phyloP scores from a whole-genome alignment of 768 basidiomycete species.

The Roridomyces roridus region DNA sequence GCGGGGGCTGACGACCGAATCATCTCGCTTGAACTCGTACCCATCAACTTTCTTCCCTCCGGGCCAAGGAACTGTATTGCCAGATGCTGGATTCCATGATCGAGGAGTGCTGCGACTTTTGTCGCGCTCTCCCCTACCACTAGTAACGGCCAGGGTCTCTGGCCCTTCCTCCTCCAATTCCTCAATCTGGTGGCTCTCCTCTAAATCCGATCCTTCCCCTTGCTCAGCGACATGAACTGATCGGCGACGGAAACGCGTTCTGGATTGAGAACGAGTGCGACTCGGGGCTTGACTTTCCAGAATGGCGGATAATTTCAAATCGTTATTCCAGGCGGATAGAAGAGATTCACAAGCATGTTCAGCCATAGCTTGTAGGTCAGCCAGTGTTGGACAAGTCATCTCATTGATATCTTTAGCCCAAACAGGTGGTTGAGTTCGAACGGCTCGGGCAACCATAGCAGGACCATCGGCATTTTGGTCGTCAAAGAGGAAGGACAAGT shows the following conservation, averaged over 20 bases:
- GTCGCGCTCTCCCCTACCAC: background rate
- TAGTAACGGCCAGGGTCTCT: too few species aligned
- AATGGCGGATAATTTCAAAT: background rate
- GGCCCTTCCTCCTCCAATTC: too few species aligned
- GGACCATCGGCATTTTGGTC: background rate
- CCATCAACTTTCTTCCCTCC: background rate
- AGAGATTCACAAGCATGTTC: background rate
- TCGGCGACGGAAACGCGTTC: background rate
- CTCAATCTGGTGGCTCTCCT: too few species aligned
- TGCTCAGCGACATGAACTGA: background rate
- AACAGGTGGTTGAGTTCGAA: background rate
- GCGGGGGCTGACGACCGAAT: background rate
- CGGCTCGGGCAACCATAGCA: background rate
- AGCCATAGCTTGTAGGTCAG: background rate
- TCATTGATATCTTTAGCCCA: background rate
- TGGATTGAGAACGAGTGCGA: background rate
- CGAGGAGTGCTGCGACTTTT: too few species aligned
- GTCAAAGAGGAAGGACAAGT: background rate
- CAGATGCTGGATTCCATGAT: background rate
- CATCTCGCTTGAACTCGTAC: conserved; percentile 4
- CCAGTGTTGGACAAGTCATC: background rate
- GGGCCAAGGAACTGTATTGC: background rate
- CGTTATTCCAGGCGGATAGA: background rate
- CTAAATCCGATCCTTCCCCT: too few species aligned
- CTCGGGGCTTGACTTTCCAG: too few species aligned